A percentile compares a stretch with the other conserved stretches of the same genome.
Evolutionary conservation across 2,329 filamentous ascomycete genomes (phyloP).

Genomic region (Botrytis deweyae): DNA sequence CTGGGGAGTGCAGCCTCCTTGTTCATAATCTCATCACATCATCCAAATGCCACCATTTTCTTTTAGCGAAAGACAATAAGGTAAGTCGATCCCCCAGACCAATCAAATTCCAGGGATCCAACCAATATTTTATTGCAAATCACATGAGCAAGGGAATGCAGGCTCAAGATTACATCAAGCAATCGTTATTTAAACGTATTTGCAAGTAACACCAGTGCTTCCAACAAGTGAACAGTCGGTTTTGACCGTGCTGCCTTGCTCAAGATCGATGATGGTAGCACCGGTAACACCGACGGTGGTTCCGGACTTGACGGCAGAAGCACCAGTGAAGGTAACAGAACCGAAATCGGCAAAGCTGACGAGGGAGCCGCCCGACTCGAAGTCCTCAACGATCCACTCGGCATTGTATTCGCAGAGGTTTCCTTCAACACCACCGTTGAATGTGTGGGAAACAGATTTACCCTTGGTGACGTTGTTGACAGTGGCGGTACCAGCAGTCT

Average conservation of each 20-base stretch:
- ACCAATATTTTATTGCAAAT: neutral
- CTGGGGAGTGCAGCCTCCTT: slow-evolving; percentile 9
- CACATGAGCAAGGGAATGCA: neutral
- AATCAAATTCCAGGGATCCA: slow-evolving; percentile 11
- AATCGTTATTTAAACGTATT: slow-evolving; percentile 14
- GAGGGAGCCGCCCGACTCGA: slow-evolving; percentile 43
- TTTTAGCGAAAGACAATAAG: slow-evolving; percentile 1
- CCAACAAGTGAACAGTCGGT: neutral
- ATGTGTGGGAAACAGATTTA: slow-evolving; percentile 45
- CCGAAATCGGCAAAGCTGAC: slow-evolving; percentile 51
- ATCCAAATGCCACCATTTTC: neutral
- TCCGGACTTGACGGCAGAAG: slow-evolving; percentile 13
- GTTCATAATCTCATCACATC: slow-evolving; percentile 11
- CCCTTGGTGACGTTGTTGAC: slow-evolving; percentile 49
- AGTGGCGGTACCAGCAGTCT: slow-evolving; percentile 45
- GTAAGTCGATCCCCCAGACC: neutral
- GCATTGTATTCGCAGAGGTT: slow-evolving; percentile 48
- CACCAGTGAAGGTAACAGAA: slow-evolving; percentile 39
- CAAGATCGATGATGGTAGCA: slow-evolving; percentile 18
- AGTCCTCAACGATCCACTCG: slow-evolving; percentile 56
- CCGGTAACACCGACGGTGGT: neutral
- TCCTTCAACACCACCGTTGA: slow-evolving; percentile 39
- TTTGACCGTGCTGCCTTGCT: neutral
- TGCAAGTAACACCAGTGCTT: neutral
- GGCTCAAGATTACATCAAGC: neutral